These are phyloP conservation scores for Nidularia pulvinata DNA, from an alignment of 768 basidiomycete genomes.

Conservation along the genomic window DNA sequence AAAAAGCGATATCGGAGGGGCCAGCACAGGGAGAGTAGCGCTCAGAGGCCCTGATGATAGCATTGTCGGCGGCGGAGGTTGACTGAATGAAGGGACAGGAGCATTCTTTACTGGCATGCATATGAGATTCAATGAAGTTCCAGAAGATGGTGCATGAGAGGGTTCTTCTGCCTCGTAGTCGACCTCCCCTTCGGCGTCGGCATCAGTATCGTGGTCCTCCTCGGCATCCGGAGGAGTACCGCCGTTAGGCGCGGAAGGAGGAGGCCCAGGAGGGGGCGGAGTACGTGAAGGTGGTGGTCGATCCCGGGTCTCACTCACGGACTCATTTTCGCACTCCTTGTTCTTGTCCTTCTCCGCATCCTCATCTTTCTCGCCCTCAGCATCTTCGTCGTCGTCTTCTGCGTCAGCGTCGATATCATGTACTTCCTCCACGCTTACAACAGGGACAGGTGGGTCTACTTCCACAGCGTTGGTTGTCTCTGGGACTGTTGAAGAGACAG, in stretches of 20 bases:
- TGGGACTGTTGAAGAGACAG: too few relatives aligned
- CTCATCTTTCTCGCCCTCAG: conserved; percentile 17
- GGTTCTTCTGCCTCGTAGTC: conserved; percentile 12
- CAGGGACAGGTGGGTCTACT: background rate
- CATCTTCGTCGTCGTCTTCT: conserved; percentile 10
- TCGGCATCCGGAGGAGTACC: conserved; percentile 1
- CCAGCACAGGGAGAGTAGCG: too few relatives aligned
- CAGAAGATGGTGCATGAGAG: background rate
- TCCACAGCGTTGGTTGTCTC: background rate
- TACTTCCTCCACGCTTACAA: background rate
- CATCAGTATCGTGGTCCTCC: conserved; percentile 16
- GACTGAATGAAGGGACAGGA: too few relatives aligned
- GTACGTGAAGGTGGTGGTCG: conserved; percentile 12
- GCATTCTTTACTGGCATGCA: too few relatives aligned
- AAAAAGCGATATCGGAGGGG: too few relatives aligned
- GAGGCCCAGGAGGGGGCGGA: conserved; percentile 12
- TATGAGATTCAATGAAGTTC: too few relatives aligned
- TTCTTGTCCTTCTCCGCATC: conserved; percentile 10
- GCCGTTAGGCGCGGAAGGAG: conserved; percentile 6
- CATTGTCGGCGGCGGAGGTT: too few relatives aligned
- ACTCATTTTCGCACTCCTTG: conserved; percentile 7
- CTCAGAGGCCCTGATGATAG: too few relatives aligned
- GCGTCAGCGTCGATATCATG: conserved; percentile 7
- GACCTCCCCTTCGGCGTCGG: conserved; percentile 31
- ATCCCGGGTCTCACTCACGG: background rate